These are phyloP conservation scores for Trametes cubensis DNA, from an alignment of 768 basidiomycete species.

Conservation along the genomic window DNA sequence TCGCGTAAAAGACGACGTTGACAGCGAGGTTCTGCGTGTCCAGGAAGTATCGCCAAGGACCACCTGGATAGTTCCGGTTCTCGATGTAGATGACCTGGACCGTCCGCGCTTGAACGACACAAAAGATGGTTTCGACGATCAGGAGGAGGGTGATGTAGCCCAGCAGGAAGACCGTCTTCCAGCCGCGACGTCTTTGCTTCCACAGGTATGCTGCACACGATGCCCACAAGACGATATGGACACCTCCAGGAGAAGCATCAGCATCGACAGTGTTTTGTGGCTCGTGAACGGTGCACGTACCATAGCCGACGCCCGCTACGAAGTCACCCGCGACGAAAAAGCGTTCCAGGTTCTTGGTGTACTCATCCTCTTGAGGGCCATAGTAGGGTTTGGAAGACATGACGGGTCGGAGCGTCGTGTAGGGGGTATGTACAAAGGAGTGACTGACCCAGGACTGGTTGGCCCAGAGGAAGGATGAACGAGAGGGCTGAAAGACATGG, in stretches of 20 bases:
- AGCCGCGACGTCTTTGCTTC: slow-evolving; percentile 36
- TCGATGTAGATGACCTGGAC: slow-evolving; percentile 32
- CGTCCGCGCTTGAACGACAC: slow-evolving; percentile 44
- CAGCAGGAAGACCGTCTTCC: slow-evolving; percentile 39
- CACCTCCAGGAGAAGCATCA: slow-evolving; percentile 29
- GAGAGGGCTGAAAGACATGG: background rate
- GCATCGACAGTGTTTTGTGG: background rate
- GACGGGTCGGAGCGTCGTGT: background rate
- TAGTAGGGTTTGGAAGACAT: slow-evolving; percentile 30
- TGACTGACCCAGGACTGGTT: background rate
- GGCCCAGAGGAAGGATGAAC: slow-evolving; percentile 5
- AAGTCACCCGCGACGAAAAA: slow-evolving; percentile 47
- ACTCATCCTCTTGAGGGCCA: slow-evolving; percentile 38
- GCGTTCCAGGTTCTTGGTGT: slow-evolving; percentile 42
- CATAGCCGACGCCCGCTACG: slow-evolving; percentile 45
- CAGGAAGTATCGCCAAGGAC: slow-evolving; percentile 50
- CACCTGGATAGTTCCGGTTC: slow-evolving; percentile 33
- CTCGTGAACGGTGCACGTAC: slow-evolving; percentile 22
- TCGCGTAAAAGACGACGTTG: slow-evolving; percentile 48
- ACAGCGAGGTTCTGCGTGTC: slow-evolving; percentile 43
- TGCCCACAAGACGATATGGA: slow-evolving; percentile 42
- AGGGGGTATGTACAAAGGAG: slow-evolving; percentile 12
- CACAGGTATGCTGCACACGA: slow-evolving; percentile 44
- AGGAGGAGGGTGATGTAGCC: slow-evolving; percentile 44
- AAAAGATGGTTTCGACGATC: slow-evolving; percentile 42